Evolutionary conservation across 202 grass and related monocot genomes (phyloP), one percentile per base, ranked within the genome.

Genomic region (Eragrostis tef): DNA sequence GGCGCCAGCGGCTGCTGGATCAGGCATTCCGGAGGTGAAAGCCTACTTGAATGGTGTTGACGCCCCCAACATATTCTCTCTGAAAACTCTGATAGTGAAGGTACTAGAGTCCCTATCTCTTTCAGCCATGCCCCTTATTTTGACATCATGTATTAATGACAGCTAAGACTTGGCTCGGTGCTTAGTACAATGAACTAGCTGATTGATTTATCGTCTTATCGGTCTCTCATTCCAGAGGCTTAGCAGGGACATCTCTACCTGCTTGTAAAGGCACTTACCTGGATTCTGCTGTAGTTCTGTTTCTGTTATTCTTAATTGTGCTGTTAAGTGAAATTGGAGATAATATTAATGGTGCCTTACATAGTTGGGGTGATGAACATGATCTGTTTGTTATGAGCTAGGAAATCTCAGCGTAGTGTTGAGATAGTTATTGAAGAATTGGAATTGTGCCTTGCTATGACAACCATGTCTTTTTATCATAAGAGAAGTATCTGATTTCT

Each of bases 31-130:
- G 6, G 95, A 98, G 68, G 92, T 94, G 79, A 94, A 93, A 85
- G 90, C 92, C 43, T 98, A 98, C 78, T 36, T 98, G 76, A 98
- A 93, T 49, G 95, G 92, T 19, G 95, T 98, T 1, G 95, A 98
- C 73, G 95, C 90, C 2, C 92, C 95, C 10, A 81, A 89, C 19
- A 91, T 98, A 71, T 98, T 94, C 82, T 98, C 92, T 14, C 80
- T 93, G 16, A 89, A 88, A 79, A 98, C 95, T 43, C 77, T 98
- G 45, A 42, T 89, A 11, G 95, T 98, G 24, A 98, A 98, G 92
- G 95, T 98, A 81, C 7, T 27, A 14, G 26, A 14, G 26, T 54
- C 68, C 11, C 6, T 43, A 0, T 65, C 7, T 12, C 66, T 77
- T 85, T 65, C 71, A 22, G 17, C 62, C 10, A 8, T 71, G 11